A percentile compares a stretch with the other conserved stretches of the same genome.
Evolutionary conservation across 139 green algal species (phyloP).

Genomic region (Micromonas pusilla): DNA sequence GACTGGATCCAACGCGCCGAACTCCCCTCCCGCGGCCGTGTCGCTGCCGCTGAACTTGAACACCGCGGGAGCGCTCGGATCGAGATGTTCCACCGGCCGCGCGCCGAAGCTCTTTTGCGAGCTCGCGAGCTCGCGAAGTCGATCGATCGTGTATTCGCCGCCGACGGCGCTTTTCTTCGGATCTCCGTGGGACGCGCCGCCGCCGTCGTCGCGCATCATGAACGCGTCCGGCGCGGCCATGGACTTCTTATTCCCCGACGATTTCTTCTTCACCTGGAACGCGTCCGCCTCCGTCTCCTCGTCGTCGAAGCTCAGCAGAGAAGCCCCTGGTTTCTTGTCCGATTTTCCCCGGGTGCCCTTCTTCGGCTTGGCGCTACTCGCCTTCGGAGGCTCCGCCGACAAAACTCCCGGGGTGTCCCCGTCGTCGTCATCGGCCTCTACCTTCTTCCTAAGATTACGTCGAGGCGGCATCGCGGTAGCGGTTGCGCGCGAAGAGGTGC

Average conservation of each 20-base stretch:
- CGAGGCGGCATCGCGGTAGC: neutral
- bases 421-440: neutral
- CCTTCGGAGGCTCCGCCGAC: no score
- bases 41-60: no score
- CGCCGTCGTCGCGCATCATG: neutral
- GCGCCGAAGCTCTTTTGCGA: neutral
- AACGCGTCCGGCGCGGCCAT: neutral
- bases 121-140: neutral
- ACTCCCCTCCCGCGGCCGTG: no score
- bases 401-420: neutral
- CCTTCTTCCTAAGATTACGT: neutral
- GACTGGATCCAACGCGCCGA: neutral
- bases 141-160: neutral
- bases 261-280: neutral
- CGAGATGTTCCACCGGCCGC: neutral
- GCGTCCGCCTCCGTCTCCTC: neutral
- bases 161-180: neutral
- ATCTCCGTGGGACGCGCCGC: no score
- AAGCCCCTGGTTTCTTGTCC: no score
- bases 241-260: neutral
- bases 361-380: no score
- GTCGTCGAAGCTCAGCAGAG: neutral
- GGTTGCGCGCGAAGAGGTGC: no score
- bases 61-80: neutral
- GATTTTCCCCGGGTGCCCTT: no score